phyloP scores from a whole-genome alignment of 106 monocot genomes.

The Hemerocallis citrina region DNA sequence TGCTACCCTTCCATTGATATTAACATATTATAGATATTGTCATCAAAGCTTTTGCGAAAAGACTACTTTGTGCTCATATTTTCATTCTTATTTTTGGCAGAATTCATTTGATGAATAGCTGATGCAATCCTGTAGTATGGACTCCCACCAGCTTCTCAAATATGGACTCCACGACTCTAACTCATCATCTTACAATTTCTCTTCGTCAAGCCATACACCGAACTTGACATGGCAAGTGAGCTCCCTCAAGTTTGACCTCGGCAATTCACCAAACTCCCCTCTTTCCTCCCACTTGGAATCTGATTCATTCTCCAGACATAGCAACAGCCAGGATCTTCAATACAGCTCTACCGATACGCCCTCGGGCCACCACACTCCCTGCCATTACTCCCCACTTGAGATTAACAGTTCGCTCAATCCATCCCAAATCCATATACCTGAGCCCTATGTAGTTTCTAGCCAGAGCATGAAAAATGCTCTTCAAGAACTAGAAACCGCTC shows the following conservation, averaged over 20 bases:
- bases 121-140: slow-evolving; percentile 41
- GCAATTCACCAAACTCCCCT: slow-evolving; percentile 57
- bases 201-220: slow-evolving; percentile 15
- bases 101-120: not conserved
- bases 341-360: slow-evolving; percentile 33
- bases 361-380: too few relatives aligned
- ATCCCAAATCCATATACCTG: slow-evolving; percentile 7
- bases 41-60: too few relatives aligned
- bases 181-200: slow-evolving; percentile 8
- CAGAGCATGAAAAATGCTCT: slow-evolving; percentile 46
- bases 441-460: slow-evolving; percentile 17
- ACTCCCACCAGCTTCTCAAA: slow-evolving; percentile 34
- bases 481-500: slow-evolving; percentile 62
- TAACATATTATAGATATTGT: too few relatives aligned
- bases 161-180: slow-evolving; percentile 19
- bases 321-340: slow-evolving; percentile 33
- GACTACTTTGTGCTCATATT: too few relatives aligned
- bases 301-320: slow-evolving; percentile 14
- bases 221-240: slow-evolving; percentile 15
- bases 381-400: slow-evolving; percentile 23
- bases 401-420: slow-evolving; percentile 19
- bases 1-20: not conserved
- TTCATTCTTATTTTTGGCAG: too few relatives aligned
- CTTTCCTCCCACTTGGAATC: slow-evolving; percentile 35
- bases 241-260: slow-evolving; percentile 25